phyloP scores from a whole-genome alignment of 1,139 yeast genomes.

The Saccharomyces hybrid region DNA sequence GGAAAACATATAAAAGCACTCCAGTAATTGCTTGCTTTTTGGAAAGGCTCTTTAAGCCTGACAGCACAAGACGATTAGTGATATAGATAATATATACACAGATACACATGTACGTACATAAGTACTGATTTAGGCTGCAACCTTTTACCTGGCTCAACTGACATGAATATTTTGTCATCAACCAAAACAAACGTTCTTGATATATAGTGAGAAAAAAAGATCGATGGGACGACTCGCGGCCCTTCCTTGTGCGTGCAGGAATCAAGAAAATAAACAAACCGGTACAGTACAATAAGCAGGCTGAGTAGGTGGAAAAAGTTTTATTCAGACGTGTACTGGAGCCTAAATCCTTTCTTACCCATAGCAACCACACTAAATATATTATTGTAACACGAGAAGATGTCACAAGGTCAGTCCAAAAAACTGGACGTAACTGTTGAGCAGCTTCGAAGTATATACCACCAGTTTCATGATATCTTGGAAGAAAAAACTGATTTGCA shows the following conservation, averaged over 20 bases:
- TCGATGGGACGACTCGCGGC: neutral
- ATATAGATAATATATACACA: neutral
- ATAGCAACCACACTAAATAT: neutral
- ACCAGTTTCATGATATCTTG: constrained; percentile 21
- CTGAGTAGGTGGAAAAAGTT: neutral
- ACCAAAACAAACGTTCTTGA: neutral
- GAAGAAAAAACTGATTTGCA: constrained; percentile 19
- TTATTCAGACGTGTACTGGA: neutral
- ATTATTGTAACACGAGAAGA: neutral
- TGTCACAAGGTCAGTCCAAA: constrained; percentile 1
- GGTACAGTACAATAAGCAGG: neutral
- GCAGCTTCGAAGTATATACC: constrained; percentile 25
- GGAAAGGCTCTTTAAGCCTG: neutral
- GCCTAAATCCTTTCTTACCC: neutral
- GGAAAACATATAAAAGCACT: neutral
- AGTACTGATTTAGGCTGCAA: neutral
- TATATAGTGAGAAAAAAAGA: neutral
- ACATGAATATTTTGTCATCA: neutral
- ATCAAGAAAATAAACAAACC: neutral
- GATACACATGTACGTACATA: neutral
- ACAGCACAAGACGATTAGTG: neutral
- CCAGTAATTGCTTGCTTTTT: neutral
- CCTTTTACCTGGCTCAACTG: neutral
- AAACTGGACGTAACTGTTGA: constrained; percentile 22
- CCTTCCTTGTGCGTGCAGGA: neutral